Conservation (phyloP, 208 protist genomes). For the Phytomonas sp. region DNA sequence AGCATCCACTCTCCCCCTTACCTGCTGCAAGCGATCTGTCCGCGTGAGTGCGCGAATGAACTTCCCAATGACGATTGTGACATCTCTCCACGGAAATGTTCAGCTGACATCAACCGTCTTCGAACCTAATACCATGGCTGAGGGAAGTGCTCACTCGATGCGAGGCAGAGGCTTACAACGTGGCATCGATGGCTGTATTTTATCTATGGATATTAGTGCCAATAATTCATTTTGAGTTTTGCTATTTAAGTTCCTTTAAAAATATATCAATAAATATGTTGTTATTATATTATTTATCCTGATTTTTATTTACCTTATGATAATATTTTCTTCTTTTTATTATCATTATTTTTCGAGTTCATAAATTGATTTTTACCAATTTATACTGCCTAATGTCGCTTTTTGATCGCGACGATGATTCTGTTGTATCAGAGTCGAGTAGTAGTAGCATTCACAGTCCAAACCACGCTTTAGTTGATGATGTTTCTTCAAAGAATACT, state of each 20-base stretch:
- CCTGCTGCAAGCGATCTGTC: not conserved
- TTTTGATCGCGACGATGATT: not conserved
- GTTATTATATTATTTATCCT: not conserved
- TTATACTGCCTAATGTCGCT: not conserved
- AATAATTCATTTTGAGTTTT: conserved; percentile 2
- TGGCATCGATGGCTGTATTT: not conserved
- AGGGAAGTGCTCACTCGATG: not conserved
- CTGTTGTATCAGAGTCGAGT: not conserved
- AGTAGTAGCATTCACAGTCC: not conserved
- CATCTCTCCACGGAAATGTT: not conserved
- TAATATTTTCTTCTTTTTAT: not conserved
- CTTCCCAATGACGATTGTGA: not conserved
- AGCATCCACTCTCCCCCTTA: not conserved
- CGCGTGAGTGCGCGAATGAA: not conserved
- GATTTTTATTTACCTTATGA: not conserved
- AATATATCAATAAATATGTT: conserved; percentile 8
- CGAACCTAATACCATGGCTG: not conserved
- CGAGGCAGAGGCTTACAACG: not conserved
- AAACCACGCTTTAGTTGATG: not conserved
- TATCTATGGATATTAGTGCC: not conserved
- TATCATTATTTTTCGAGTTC: not conserved
- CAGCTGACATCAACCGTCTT: not conserved
- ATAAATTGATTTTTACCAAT: conserved; percentile 5
- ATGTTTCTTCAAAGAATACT: not conserved
- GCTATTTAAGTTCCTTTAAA: conserved; percentile 1